phyloP scores from a whole-genome alignment of 176 grass and related monocot genomes.

The Oryza brachyantha region DNA sequence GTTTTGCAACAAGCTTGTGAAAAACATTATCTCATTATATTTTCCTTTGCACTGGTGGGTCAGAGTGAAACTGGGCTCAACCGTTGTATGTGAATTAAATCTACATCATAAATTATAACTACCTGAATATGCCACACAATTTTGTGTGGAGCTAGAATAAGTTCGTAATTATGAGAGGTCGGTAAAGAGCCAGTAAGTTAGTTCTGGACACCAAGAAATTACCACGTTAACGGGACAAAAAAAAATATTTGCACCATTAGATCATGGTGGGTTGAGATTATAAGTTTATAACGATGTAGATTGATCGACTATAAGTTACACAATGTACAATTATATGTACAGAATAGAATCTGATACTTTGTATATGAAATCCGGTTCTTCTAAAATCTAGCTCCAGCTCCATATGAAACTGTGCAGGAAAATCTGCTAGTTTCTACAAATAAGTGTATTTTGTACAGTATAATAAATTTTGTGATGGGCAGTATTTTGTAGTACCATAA shows the following conservation, averaged over 20 bases:
- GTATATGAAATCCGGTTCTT: not conserved
- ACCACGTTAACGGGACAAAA: not conserved
- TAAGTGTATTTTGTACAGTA: not conserved
- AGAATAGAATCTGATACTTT: not conserved
- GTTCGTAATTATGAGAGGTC: not conserved
- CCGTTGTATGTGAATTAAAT: not conserved
- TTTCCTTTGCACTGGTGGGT: not conserved
- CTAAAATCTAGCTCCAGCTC: not conserved
- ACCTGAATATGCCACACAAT: not conserved
- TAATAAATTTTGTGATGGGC: not conserved
- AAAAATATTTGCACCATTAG: not conserved
- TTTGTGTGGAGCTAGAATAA: not conserved
- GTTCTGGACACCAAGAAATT: not conserved
- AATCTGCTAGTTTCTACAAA: not conserved
- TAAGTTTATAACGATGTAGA: not conserved
- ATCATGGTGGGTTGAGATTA: not conserved
- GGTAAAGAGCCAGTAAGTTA: not conserved
- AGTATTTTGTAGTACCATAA: not conserved
- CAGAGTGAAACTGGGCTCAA: slow-evolving; percentile 16
- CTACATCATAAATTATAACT: not conserved
- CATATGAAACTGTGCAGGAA: not conserved
- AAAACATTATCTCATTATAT: slow-evolving; percentile 6
- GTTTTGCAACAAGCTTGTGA: slow-evolving; percentile 21
- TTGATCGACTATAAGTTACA: not conserved
- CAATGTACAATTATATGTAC: not conserved